phyloP scores from a whole-genome alignment of 495 filamentous ascomycete species.

The Xylaria castorea region DNA sequence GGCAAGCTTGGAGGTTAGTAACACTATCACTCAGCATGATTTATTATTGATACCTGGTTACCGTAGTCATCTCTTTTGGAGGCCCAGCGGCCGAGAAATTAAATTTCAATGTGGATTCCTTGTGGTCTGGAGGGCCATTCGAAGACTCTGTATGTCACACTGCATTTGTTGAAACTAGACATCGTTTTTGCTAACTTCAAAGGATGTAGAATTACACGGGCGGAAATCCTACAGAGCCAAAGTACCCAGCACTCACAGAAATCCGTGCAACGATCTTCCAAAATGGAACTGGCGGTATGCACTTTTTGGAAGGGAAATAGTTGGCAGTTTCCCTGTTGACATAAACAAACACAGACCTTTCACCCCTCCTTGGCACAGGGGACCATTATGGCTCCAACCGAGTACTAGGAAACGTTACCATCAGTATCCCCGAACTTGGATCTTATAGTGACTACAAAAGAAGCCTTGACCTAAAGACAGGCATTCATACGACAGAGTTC shows the following conservation, averaged over 20 bases:
- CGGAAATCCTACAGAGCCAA: conserved; percentile 51
- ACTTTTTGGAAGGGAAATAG: not conserved
- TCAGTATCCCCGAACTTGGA: conserved; percentile 41
- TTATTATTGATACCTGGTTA: not conserved
- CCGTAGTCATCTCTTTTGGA: conserved; percentile 47
- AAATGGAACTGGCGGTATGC: conserved; percentile 51
- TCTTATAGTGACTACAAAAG: conserved; percentile 46
- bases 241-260: conserved; percentile 43
- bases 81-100: conserved; percentile 45
- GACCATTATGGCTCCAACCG: conserved; percentile 53
- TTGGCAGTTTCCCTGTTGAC: not conserved
- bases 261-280: conserved; percentile 54
- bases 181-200: not conserved
- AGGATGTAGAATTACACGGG: conserved; percentile 46
- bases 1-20: conserved; percentile 43
- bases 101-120: conserved; percentile 52
- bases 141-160: conserved; percentile 28
- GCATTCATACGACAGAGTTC: conserved; percentile 47
- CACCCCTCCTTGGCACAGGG: conserved; percentile 46
- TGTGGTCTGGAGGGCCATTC: conserved; percentile 57
- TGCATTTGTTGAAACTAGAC: not conserved
- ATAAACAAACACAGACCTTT: conserved; percentile 36
- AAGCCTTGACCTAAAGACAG: conserved; percentile 50
- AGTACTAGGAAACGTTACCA: conserved; percentile 54
- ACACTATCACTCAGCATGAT: not conserved